Base-by-base conservation (phyloP, 2,329 filamentous ascomycete genomes). In the Alternaria conjuncta region DNA sequence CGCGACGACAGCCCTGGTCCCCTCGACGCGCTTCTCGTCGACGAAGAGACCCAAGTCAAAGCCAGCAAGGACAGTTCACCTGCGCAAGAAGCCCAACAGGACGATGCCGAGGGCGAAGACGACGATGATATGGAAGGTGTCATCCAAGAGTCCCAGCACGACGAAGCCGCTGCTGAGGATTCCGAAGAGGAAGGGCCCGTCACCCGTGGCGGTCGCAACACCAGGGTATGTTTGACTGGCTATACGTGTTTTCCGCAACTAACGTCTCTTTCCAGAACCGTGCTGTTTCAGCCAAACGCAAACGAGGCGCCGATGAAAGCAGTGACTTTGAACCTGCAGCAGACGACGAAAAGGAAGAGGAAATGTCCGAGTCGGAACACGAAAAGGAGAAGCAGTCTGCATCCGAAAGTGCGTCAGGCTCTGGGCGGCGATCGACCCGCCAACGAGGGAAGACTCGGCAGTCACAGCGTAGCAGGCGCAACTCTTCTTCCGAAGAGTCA, bases 241-340 rank as follows among this genome's bases (percentile, higher is more conserved):
- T 13, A 55, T 41, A 5, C 15, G 25, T 23, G 18, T 25, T 57
- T 55, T 74, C 67, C 54, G 53, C 15, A 51, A 59, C 61, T 76
- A 43, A 76, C 63, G 25, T 26, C 6, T 11, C 11, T n/a, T 25
- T 12, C 13, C 55, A 77, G 74, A 70, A 74, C 26, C 75, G 77
- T 28, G 75, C 68, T 6, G 72, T 67, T 59, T 75, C 76, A 18
- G 69, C 71, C 10, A 79, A 76, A 57, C 75, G 74, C 36, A 80
- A 79, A 60, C 73, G 75, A 15, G 86, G 76, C 61, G 79, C 65
- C 69, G 85, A 88, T 53, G 87, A 88, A 55, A 88, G 86, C 69
- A 89, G 87, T 69, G 88, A 90, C 69, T 90, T 90, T 66, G 87
- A 89, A 70, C 88, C 88, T 6, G 84, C 84, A 32, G 83, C 83